Evolutionary conservation across 495 filamentous ascomycete genomes (phyloP), one percentile per base, ranked within the genome.

Genomic region (Hyphodiscus hymeniophilus): DNA sequence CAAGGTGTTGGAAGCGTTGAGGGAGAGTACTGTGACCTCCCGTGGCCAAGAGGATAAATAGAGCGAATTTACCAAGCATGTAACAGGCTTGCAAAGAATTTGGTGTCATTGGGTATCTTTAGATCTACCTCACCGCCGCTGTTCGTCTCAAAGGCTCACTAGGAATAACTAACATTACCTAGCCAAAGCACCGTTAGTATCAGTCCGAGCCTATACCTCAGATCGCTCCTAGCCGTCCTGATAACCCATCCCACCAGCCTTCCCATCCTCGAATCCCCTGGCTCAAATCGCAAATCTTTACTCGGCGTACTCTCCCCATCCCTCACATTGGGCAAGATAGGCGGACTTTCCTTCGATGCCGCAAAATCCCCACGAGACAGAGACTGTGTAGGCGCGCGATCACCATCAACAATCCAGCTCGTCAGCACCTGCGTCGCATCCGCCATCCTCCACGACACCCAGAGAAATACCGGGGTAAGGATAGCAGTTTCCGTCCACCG

Each of bases 391-490:
- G 0, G 15, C 2, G 20, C 22, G 5, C 35, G 13, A 26, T 32
- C 24, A 11, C 42, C 59, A 41, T 65, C 61, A n/a, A 73, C 53
- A 30, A 73, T 63, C 67, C 66, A 72, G 7, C 23, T 50, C 0
- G 66, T 66, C 8, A 76, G 35, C 3, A 34, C 60, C 31, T 54
- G 50, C 1, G 66, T 71, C 1, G 66, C 71, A n/a, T 48, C 45
- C 1, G 59, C 51, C 2, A 67, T 65, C 2, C 38, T 38, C 54
- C 59, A 56, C 42, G 66, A 64, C 1, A 65, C 45, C 61, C 63
- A 74, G 8, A 76, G 22, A 44, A 75, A 76, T 18, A 68, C 39
- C 1, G 52, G 39, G 0, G 64, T 72, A 3, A 70, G 46, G 3
- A 74, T 43, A 10, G 59, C 40, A 15, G 67, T 56, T 52, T 73